Percentiles rank a stretch among this genome's conserved stretches.
Conservation (phyloP, 331 rosid genomes). For the Arachis monticola region DNA sequence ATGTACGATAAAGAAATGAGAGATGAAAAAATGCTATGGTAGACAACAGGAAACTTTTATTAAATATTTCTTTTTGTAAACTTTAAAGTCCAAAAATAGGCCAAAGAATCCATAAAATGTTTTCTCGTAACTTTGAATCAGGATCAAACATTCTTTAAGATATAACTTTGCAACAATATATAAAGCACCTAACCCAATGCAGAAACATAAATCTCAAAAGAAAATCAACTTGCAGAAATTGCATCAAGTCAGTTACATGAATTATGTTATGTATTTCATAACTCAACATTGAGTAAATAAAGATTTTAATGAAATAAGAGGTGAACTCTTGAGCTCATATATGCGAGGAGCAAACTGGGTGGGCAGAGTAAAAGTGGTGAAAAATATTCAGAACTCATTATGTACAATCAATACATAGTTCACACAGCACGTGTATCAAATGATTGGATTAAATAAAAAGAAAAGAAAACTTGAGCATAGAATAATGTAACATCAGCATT, state of each 20-base stretch:
- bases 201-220: neutral
- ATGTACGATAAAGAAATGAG: neutral
- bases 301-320: neutral
- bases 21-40: neutral
- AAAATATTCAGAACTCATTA: neutral
- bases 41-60: slow-evolving; percentile 10
- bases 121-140: neutral
- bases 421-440: slow-evolving; percentile 3
- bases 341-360: neutral
- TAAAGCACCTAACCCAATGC: neutral
- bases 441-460: slow-evolving; percentile 3
- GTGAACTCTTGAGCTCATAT: neutral
- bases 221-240: neutral
- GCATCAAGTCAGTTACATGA: neutral
- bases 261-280: neutral
- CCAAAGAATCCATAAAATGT: slow-evolving; percentile 22
- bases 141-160: neutral
- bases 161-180: neutral
- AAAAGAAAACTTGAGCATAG: neutral
- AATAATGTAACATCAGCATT: neutral
- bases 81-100: slow-evolving; percentile 4
- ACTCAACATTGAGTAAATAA: neutral
- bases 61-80: neutral
- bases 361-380: neutral
- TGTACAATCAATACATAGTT: neutral